Evolutionary conservation across 164 flowering plant species (phyloP), one percentile per base, ranked within the genome.

Genomic region (Magnolia sinica): DNA sequence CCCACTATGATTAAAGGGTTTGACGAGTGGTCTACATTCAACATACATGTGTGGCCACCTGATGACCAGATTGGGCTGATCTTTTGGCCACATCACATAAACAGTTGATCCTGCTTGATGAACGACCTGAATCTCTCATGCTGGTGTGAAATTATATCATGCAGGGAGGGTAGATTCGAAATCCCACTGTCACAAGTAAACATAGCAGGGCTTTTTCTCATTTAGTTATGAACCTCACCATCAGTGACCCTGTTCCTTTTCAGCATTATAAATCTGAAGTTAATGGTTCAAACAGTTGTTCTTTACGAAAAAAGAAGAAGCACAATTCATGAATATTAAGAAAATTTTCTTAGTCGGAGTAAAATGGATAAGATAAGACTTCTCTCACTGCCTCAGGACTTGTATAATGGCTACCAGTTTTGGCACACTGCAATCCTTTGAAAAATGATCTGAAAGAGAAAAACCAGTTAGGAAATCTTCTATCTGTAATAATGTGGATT

Each of bases 201-300:
- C 18, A 55, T 55, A 55, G 4, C 13, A 55, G 61, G 4, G 18
- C 4, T 55, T 37, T 55, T 11, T 45, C 0, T 64, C 52, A 76
- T 75, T 73, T 70, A 73, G 75, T 81, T 27, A 8, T 64, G 79
- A 76, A 94, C 98, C 98, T 94, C 96, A 10, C 88, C 86, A 65
- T 94, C 95, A 55, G 98, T 78, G 81, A 89, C 87, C 63, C 92
- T 90, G 71, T 84, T 74, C 76, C 80, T 81, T 76, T 75, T 87
- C 55, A 96, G 90, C 59, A 75, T 72, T n/a, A 98, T 96, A 77
- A 74, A 64, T 72, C 58, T 78, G 72, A 83, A 83, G 91, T 91
- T 84, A 92, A 27, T 27, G 29, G 29, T 27, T 27, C 29, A 27
- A 27, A 27, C 29, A 27, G 29, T 27, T 27, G 29, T 27, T 27